These are phyloP conservation scores for Lactarius hatsudake DNA, from an alignment of 768 basidiomycete species.

Conservation along the genomic window DNA sequence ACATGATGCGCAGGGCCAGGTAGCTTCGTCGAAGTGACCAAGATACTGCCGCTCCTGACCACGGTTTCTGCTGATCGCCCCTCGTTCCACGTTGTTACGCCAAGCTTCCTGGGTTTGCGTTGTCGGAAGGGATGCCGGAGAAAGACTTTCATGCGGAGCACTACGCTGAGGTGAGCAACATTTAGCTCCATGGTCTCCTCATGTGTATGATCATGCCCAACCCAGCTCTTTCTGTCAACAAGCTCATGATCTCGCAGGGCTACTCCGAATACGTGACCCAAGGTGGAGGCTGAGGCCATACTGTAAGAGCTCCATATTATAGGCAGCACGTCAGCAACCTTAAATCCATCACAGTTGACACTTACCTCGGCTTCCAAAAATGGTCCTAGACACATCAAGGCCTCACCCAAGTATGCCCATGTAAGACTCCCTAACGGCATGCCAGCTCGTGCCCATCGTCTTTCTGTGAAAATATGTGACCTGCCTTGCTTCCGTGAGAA, in stretches of 20 bases:
- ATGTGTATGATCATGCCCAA: too few species aligned
- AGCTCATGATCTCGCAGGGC: conserved; percentile 34
- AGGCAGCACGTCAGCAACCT: not conserved
- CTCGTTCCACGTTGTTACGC: conserved; percentile 52
- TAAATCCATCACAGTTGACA: not conserved
- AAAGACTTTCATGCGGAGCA: conserved; percentile 45
- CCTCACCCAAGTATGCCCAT: not conserved
- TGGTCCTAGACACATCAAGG: not conserved
- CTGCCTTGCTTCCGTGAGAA: too few species aligned
- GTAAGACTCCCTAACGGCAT: too few species aligned
- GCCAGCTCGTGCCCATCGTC: too few species aligned
- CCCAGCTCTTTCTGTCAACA: conserved; percentile 28
- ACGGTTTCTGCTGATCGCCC: conserved; percentile 40
- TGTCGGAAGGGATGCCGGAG: conserved; percentile 49
- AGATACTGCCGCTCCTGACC: conserved; percentile 16
- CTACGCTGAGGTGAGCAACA: conserved; percentile 44
- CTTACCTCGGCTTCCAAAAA: not conserved
- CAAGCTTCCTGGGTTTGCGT: conserved; percentile 54
- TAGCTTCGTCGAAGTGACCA: too few species aligned
- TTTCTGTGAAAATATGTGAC: too few species aligned
- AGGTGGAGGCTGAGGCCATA: conserved; percentile 47
- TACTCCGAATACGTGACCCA: conserved; percentile 40
- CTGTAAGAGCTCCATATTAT: conserved; percentile 29
- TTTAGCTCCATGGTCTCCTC: not conserved
- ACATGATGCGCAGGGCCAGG: too few species aligned